Evolutionary conservation across 441 rosid species (phyloP).

Genomic region (Monsonia emarginata): DNA sequence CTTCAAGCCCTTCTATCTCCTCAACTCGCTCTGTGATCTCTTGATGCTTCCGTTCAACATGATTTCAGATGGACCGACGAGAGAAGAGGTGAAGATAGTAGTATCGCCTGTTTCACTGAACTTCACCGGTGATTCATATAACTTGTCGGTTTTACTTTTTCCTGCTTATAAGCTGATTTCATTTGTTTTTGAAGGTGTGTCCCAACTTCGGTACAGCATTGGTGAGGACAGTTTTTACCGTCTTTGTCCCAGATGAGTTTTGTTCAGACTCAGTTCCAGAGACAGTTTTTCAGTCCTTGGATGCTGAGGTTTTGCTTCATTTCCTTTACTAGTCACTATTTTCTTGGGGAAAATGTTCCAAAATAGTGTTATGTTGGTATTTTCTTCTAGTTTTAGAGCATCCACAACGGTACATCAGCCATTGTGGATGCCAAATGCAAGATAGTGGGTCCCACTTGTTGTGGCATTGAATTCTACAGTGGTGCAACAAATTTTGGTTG

Average conservation of each 20-base stretch:
- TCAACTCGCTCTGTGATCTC: slow-evolving; percentile 82
- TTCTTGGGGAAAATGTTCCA: too few relatives aligned
- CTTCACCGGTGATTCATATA: not conserved
- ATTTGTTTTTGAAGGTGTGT: slow-evolving; percentile 53
- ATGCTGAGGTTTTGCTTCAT: slow-evolving; percentile 45
- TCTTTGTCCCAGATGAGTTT: slow-evolving; percentile 77
- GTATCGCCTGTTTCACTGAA: not conserved
- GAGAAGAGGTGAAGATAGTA: slow-evolving; percentile 62
- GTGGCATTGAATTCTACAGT: too few relatives aligned
- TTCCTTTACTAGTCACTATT: not conserved
- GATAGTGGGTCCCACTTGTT: too few relatives aligned
- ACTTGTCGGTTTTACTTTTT: not conserved
- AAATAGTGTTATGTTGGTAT: too few relatives aligned
- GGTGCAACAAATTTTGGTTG: too few relatives aligned
- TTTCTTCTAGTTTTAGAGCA: too few relatives aligned
- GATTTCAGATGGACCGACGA: slow-evolving; percentile 52
- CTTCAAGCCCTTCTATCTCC: slow-evolving; percentile 70
- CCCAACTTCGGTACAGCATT: slow-evolving; percentile 66
- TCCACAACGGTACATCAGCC: too few relatives aligned
- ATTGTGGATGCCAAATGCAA: too few relatives aligned
- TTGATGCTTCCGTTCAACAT: slow-evolving; percentile 97
- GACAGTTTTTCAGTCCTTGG: slow-evolving; percentile 65
- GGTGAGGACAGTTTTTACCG: slow-evolving; percentile 65
- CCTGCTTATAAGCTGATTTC: slow-evolving; percentile 8
- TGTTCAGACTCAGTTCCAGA: slow-evolving; percentile 79